A percentile compares a stretch with the other conserved stretches of the same genome.
Conservation (phyloP, 441 rosid species). For the Breynia disticha region DNA sequence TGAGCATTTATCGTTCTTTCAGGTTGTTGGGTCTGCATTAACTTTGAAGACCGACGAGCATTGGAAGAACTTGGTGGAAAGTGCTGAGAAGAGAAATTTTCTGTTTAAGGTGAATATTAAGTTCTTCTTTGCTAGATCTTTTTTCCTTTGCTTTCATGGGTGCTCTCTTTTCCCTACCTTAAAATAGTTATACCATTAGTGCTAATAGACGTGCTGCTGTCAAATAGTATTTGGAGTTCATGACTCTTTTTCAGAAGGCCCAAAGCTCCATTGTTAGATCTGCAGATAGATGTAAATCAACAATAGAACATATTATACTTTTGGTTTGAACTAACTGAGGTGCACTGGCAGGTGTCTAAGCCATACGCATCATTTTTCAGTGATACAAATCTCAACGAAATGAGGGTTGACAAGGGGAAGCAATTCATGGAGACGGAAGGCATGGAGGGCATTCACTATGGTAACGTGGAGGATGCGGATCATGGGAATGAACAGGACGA, state of each 20-base stretch:
- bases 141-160: background rate
- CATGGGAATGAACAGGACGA: constrained; percentile 25
- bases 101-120: constrained; percentile 47
- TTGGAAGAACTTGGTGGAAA: constrained; percentile 67
- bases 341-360: constrained; percentile 55
- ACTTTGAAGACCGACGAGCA: constrained; percentile 63
- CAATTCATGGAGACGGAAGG: constrained; percentile 1
- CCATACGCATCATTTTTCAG: constrained; percentile 53
- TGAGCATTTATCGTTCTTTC: constrained; percentile 4
- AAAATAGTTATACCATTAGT: too few species aligned
- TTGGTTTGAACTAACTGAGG: constrained; percentile 4
- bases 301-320: too few species aligned
- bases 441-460: constrained; percentile 15
- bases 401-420: constrained; percentile 21
- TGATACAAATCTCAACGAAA: constrained; percentile 44
- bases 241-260: too few species aligned
- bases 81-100: constrained; percentile 55
- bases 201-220: background rate
- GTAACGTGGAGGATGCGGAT: constrained; percentile 20
- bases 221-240: too few species aligned
- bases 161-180: background rate
- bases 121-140: background rate
- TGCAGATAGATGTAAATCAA: too few species aligned
- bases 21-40: constrained; percentile 91
- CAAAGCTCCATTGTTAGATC: too few species aligned